Evolutionary conservation across 2,329 filamentous ascomycete genomes (phyloP).

Genomic region (Ceratocystiopsis minuta): DNA sequence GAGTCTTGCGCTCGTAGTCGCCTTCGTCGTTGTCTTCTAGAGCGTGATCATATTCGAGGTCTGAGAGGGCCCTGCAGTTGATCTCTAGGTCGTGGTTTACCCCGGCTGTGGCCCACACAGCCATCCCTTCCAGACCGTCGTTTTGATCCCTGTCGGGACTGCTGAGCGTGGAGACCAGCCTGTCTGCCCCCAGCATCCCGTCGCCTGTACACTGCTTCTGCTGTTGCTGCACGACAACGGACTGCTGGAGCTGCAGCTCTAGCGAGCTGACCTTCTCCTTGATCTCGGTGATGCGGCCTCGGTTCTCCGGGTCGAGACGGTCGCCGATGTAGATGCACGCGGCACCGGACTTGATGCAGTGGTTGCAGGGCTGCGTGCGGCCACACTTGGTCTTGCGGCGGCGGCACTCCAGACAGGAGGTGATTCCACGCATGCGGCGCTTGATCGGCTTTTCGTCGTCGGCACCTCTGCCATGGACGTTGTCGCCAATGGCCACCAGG

Average conservation of each 20-base stretch:
- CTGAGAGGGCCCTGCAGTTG: conserved; percentile 4
- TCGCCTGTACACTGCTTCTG: background rate
- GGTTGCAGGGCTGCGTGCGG: conserved; percentile 52
- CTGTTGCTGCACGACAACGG: conserved; percentile 15
- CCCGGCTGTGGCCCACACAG: conserved; percentile 23
- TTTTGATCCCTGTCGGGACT: too few relatives aligned
- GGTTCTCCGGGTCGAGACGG: conserved; percentile 49
- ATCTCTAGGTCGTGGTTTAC: conserved; percentile 18
- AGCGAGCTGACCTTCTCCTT: conserved; percentile 62
- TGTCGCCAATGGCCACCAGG: too few relatives aligned
- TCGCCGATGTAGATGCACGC: conserved; percentile 47
- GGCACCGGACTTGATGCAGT: conserved; percentile 37
- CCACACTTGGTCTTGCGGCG: conserved; percentile 65
- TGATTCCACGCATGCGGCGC: conserved; percentile 47
- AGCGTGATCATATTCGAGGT: conserved; percentile 22
- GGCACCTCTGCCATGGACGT: background rate
- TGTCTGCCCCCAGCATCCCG: conserved; percentile 2
- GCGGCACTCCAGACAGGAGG: conserved; percentile 52
- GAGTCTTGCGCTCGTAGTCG: conserved; percentile 1
- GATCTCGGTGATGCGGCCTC: conserved; percentile 54
- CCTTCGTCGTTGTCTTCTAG: background rate
- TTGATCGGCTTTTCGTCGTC: conserved; percentile 25
- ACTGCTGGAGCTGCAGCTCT: conserved; percentile 50
- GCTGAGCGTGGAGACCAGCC: background rate
- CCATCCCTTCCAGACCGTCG: conserved; percentile 20